Conservation (phyloP, 345 rosid species). For the Populus alba region DNA sequence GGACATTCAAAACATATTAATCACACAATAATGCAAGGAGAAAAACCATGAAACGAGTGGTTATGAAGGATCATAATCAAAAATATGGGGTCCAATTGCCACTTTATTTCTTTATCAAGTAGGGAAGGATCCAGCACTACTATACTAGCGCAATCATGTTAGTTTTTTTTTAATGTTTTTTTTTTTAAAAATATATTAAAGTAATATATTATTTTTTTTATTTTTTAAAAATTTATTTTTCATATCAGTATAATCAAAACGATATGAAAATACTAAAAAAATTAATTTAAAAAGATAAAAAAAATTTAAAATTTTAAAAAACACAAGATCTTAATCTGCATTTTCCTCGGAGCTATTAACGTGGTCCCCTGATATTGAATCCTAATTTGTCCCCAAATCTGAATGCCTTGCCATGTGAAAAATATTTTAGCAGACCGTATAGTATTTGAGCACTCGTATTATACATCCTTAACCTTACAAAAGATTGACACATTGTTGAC, state of each 20-base stretch:
- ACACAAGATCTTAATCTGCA: too few species aligned
- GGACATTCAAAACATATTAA: neutral
- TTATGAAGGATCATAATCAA: neutral
- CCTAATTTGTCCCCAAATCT: slow-evolving; percentile 17
- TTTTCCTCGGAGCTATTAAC: neutral
- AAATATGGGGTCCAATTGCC: neutral
- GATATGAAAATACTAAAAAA: too few species aligned
- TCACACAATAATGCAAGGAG: neutral
- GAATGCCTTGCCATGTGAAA: neutral
- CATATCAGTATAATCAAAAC: accelerated
- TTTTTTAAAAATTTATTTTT: too few species aligned
- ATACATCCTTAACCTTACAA: too few species aligned
- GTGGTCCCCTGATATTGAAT: slow-evolving; percentile 23
- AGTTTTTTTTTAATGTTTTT: too few species aligned
- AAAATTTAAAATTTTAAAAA: too few species aligned
- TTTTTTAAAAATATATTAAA: too few species aligned
- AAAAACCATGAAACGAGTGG: neutral
- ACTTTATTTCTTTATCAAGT: too few species aligned
- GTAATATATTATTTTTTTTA: too few species aligned
- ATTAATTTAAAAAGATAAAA: too few species aligned
- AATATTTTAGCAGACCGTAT: neutral
- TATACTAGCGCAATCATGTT: too few species aligned
- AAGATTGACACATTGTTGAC: neutral
- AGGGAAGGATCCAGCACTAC: too few species aligned
- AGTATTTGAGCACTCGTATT: neutral